phyloP scores from a whole-genome alignment of 2,329 filamentous ascomycete species.

The Phialophora chinensis region DNA sequence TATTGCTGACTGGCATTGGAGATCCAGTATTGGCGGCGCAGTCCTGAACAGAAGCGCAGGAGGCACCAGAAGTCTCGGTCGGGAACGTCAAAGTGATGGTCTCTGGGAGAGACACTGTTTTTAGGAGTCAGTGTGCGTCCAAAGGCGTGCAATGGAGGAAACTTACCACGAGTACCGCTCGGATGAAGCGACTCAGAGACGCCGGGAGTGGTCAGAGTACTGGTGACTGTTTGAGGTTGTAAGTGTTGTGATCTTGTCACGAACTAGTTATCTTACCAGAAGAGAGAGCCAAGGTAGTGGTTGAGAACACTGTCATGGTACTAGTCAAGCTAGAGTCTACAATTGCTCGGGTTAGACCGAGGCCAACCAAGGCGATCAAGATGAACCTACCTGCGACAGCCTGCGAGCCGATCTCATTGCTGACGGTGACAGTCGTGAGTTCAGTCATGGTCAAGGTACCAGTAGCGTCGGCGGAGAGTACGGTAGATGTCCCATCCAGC shows the following conservation, averaged over 20 bases:
- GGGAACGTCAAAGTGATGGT: constrained; percentile 14
- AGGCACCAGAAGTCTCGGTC: background rate
- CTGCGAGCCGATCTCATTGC: constrained; percentile 1
- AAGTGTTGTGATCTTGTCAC: background rate
- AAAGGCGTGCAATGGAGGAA: background rate
- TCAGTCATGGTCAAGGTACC: background rate
- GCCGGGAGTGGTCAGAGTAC: background rate
- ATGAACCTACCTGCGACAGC: constrained; percentile 8
- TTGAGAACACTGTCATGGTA: constrained; percentile 10
- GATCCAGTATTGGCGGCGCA: background rate
- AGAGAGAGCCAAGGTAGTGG: constrained; percentile 4
- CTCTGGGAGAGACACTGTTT: constrained; percentile 6
- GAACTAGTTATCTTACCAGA: constrained; percentile 11
- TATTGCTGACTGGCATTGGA: constrained; percentile 4
- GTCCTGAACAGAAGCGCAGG: background rate
- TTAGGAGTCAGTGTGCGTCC: background rate
- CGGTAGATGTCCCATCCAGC: background rate
- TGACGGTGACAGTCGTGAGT: constrained; percentile 3
- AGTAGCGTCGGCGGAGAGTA: background rate
- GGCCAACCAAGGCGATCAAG: too few species aligned
- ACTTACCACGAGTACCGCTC: constrained; percentile 2
- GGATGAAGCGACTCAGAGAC: background rate
- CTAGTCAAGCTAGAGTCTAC: background rate
- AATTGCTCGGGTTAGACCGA: constrained; percentile 2
- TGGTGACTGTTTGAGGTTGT: constrained; percentile 16